phyloP scores from a whole-genome alignment of 345 rosid genomes.

The Isatis tinctoria region DNA sequence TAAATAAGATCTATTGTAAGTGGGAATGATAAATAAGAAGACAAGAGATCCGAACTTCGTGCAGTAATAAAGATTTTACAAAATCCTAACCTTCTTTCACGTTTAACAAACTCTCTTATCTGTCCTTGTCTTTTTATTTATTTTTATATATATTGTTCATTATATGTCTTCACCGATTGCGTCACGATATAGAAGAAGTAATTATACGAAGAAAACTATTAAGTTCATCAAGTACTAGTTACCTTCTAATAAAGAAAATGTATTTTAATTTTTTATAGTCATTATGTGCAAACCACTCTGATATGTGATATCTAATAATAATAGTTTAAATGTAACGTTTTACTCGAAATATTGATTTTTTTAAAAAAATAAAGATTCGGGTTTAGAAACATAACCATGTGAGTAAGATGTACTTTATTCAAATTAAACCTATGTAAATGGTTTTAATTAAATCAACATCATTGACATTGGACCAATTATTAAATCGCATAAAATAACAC shows the following conservation, averaged over 20 bases:
- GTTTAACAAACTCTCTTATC: background rate
- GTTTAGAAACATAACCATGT: slow-evolving; percentile 9
- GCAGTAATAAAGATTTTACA: background rate
- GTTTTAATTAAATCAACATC: slow-evolving; percentile 15
- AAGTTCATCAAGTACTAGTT: background rate
- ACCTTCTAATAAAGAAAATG: background rate
- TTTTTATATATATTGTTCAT: too few relatives aligned
- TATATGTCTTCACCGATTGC: background rate
- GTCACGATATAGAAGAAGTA: background rate
- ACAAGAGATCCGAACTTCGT: background rate
- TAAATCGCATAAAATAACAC: background rate
- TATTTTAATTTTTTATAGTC: background rate
- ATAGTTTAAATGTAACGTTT: background rate
- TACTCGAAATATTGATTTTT: slow-evolving; percentile 6
- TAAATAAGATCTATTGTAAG: too few relatives aligned
- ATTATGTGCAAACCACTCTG: slow-evolving; percentile 19
- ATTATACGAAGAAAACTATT: background rate
- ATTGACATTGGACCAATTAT: slow-evolving; percentile 1
- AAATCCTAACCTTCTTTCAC: background rate
- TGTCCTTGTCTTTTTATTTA: background rate
- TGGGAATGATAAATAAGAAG: too few relatives aligned
- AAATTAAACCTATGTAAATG: background rate
- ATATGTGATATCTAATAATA: background rate
- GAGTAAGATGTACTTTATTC: background rate
- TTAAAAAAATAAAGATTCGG: slow-evolving; percentile 4